Evolutionary conservation across 768 basidiomycete species (phyloP).

Genomic region (Saitozyma sp.): DNA sequence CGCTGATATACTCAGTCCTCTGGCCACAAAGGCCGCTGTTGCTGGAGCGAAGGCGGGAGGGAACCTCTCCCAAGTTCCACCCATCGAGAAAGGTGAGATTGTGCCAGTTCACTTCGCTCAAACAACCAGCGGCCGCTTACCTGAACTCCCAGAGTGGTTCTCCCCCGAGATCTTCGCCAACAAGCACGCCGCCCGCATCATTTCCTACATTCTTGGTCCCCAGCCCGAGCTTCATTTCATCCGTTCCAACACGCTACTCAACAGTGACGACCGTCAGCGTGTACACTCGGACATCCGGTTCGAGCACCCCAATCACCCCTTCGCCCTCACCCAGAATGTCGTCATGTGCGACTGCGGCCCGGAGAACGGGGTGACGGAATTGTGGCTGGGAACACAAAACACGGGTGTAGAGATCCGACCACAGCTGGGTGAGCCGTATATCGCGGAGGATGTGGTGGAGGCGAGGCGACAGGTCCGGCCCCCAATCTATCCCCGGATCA

Average conservation of each 20-base stretch:
- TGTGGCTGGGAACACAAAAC: slow-evolving; percentile 11
- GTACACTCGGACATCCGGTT: slow-evolving; percentile 12
- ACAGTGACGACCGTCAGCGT: slow-evolving; percentile 6
- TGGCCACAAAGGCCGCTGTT: slow-evolving; percentile 1
- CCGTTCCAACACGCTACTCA: slow-evolving; percentile 14
- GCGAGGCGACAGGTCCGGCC: slow-evolving; percentile 7
- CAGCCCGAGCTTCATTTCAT: slow-evolving; percentile 13
- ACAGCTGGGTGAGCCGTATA: neutral
- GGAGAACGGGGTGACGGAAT: slow-evolving; percentile 15
- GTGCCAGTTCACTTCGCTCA: neutral
- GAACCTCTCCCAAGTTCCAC: slow-evolving; percentile 15
- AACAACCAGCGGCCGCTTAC: no score
- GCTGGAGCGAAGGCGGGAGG: slow-evolving; percentile 6
- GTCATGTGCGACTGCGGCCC: slow-evolving; percentile 5
- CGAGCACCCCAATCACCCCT: slow-evolving; percentile 12
- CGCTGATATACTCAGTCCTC: neutral
- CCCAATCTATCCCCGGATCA: slow-evolving; percentile 8
- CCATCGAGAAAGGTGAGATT: slow-evolving; percentile 8
- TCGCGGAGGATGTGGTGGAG: slow-evolving; percentile 8
- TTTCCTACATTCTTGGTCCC: slow-evolving; percentile 12
- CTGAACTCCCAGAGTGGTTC: slow-evolving; percentile 2
- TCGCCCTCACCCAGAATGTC: slow-evolving; percentile 10
- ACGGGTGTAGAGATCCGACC: neutral
- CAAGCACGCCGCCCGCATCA: slow-evolving; percentile 5
- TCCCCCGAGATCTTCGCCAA: slow-evolving; percentile 12